These are phyloP conservation scores for Cystoderma amianthinum DNA, from an alignment of 768 basidiomycete genomes.

Conservation along the genomic window DNA sequence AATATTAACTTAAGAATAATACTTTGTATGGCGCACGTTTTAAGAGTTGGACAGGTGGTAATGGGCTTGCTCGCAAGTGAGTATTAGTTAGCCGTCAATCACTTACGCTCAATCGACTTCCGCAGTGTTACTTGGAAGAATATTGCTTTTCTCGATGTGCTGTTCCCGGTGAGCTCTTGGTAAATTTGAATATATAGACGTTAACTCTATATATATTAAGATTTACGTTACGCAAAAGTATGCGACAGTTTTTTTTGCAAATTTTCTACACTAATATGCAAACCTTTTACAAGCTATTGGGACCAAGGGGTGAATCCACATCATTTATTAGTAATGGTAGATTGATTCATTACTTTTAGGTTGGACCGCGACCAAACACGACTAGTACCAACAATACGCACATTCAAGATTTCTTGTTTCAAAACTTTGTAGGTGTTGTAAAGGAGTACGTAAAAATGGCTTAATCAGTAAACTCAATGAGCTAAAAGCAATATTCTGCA, in stretches of 20 bases:
- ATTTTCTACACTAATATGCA: too few relatives aligned
- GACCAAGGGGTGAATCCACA: constrained; percentile 38
- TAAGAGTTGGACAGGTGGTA: constrained; percentile 63
- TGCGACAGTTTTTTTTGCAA: too few relatives aligned
- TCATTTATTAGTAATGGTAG: background rate
- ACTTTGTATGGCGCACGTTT: constrained; percentile 55
- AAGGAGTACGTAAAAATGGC: constrained; percentile 28
- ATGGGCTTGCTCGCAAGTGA: constrained; percentile 50
- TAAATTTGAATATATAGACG: background rate
- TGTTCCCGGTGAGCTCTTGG: constrained; percentile 39
- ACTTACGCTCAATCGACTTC: background rate
- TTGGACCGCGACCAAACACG: constrained; percentile 36
- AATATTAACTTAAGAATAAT: constrained; percentile 36
- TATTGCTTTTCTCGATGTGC: constrained; percentile 43
- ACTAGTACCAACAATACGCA: constrained; percentile 45
- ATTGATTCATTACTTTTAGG: constrained; percentile 7
- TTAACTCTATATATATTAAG: constrained; percentile 16
- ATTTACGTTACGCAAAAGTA: constrained; percentile 62
- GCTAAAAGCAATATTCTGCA: constrained; percentile 3
- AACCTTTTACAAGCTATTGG: constrained; percentile 66
- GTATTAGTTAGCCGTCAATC: constrained; percentile 6
- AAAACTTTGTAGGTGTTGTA: constrained; percentile 45
- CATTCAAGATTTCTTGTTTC: constrained; percentile 47
- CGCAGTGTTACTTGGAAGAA: constrained; percentile 52
- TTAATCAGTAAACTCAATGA: background rate